Base-by-base conservation (phyloP, 2,329 filamentous ascomycete genomes). In the Balansia obtecta region DNA sequence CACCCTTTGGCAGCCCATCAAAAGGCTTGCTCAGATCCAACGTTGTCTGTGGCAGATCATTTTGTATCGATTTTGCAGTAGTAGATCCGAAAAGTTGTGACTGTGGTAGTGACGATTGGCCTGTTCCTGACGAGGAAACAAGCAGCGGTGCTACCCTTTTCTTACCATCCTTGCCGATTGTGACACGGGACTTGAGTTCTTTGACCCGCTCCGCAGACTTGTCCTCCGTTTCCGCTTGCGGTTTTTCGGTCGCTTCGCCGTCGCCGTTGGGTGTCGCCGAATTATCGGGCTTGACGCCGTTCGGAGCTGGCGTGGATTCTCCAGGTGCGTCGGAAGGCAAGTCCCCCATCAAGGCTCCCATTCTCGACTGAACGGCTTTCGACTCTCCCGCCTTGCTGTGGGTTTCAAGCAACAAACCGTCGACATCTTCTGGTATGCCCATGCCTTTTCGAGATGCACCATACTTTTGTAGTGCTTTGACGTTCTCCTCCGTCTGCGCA, bases 321-420 rank as follows among this genome's bases (percentile, higher is more conserved):
- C 80, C 79, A 18, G 49, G 42, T 3, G 80, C 79, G 4, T 75
- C 73, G 3, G 76, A 66, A 2, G 76, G 75, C 16, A 78, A 77
- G 61, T 95, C 90, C 6, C 91, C 91, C 93, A 98, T 98, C 38
- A 98, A 70, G n/a, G 91, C 91, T 12, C 93, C 93, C 93, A 98
- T 98, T 56, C 91, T 81, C 2, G 89, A 93, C 68, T 98, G 88
- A 0, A 91, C 90, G 5, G 86, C 90, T 56, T 85, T 87, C 33
- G 91, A 77, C 64, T 98, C 93, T 20, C 86, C 91, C 42, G 85
- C 89, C 63, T 94, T 96, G 68, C 89, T 95, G 63, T 84, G 85
- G 58, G 94, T 89, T 68, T 98, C 93, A 0, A 98, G 71, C 38
- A 87, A 75, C 42, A 97, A 69, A 0, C 88, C 88, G 60, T 96